These are phyloP conservation scores for Sanguinoderma infundibulare DNA, from an alignment of 1,284 basidiomycete genomes.

Conservation along the genomic window DNA sequence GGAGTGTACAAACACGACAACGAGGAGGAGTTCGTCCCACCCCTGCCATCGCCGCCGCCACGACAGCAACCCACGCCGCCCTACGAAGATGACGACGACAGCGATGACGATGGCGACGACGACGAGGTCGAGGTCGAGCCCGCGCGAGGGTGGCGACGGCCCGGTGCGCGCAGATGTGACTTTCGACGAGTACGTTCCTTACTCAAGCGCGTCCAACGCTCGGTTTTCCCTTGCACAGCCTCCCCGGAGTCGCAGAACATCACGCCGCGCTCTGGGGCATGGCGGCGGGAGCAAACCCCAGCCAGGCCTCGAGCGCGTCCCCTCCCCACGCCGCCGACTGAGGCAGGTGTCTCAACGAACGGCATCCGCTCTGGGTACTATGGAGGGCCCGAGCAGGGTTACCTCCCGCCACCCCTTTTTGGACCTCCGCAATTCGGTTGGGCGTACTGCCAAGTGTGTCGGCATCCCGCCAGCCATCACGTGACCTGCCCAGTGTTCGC, in stretches of 20 bases:
- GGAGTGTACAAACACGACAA: neutral
- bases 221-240: conserved; percentile 1
- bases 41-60: neutral
- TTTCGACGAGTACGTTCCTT: neutral
- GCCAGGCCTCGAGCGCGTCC: neutral
- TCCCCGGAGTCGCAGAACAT: neutral
- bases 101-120: neutral
- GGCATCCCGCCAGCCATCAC: neutral
- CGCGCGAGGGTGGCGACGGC: neutral
- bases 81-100: no score
- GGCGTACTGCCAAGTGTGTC: neutral
- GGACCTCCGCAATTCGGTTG: neutral
- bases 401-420: neutral
- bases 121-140: neutral
- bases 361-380: neutral
- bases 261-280: neutral
- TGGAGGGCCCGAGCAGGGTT: neutral
- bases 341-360: neutral
- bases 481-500: neutral
- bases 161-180: neutral
- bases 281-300: neutral
- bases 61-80: neutral
- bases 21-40: neutral
- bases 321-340: neutral
- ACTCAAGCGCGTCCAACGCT: conserved; percentile 2